Evolutionary conservation across 148 eudicot species (phyloP).

Genomic region (Vaccinium macrocarpon): DNA sequence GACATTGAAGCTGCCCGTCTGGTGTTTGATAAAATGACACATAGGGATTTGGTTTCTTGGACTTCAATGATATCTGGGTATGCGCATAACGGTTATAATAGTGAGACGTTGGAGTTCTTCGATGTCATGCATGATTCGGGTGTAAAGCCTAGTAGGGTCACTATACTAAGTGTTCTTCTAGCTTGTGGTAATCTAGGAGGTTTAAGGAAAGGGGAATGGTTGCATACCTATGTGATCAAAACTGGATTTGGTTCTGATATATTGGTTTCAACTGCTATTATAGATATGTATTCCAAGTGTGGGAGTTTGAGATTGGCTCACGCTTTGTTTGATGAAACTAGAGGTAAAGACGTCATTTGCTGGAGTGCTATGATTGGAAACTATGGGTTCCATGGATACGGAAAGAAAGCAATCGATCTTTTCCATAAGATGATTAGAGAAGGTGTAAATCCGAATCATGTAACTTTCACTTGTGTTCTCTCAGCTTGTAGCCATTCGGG

Average conservation of each 20-base stretch:
- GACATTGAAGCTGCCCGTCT: background rate
- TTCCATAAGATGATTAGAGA: conserved; percentile 12
- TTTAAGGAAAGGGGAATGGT: conserved; percentile 13
- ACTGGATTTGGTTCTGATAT: conserved; percentile 19
- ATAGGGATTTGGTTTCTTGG: conserved; percentile 23
- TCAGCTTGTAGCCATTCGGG: conserved; percentile 23
- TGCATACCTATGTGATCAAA: conserved; percentile 13
- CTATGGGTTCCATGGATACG: conserved; percentile 17
- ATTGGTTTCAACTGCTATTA: conserved; percentile 14
- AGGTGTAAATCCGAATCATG: conserved; percentile 12
- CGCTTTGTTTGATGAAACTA: conserved; percentile 17
- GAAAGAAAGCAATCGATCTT: conserved; percentile 17
- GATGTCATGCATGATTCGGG: conserved; percentile 12
- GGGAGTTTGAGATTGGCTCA: conserved; percentile 20
- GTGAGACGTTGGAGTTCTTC: conserved; percentile 18
- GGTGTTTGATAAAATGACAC: conserved; percentile 14
- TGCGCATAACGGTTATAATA: conserved; percentile 11
- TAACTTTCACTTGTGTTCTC: conserved; percentile 21
- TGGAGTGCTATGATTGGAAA: conserved; percentile 20
- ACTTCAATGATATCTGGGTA: conserved; percentile 20
- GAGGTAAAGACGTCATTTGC: conserved; percentile 16
- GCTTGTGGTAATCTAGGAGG: conserved; percentile 21
- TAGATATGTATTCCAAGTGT: conserved; percentile 19
- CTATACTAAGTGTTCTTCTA: conserved; percentile 19
- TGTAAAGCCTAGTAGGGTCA: conserved; percentile 16